phyloP scores from a whole-genome alignment of 345 rosid genomes.

The Tarenaya hassleriana region DNA sequence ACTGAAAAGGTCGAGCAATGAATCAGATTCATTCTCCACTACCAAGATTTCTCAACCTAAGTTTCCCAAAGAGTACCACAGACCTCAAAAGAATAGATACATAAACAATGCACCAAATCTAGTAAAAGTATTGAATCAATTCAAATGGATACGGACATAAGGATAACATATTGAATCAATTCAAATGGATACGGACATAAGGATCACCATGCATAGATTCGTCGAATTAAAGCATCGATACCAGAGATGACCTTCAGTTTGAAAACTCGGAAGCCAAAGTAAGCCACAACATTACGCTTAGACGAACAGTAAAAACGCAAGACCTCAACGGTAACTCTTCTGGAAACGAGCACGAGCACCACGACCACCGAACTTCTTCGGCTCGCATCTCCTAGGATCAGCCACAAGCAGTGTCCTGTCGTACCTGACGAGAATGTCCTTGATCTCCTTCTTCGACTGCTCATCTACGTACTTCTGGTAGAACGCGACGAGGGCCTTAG shows the following conservation, averaged over 20 bases:
- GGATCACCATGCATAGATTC: no score
- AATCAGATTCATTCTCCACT: no score
- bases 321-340: constrained; percentile 71
- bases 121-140: no score
- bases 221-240: background rate
- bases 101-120: no score
- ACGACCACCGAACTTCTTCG: constrained; percentile 89
- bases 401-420: constrained; percentile 84
- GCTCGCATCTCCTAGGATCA: constrained; percentile 85
- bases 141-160: no score
- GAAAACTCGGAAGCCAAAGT: constrained; percentile 3
- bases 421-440: constrained; percentile 60
- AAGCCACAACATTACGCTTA: background rate
- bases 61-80: no score
- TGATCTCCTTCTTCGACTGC: no score
- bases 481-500: constrained; percentile 72
- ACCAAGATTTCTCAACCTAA: no score
- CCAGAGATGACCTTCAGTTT: background rate
- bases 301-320: background rate
- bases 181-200: no score
- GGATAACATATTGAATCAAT: no score
- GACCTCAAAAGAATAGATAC: no score
- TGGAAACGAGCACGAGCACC: constrained; percentile 90
- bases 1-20: no score
- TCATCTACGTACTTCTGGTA: constrained; percentile 85